These are phyloP conservation scores for Chlorencoelia australis DNA, from an alignment of 2,329 filamentous ascomycete genomes.

Conservation along the genomic window DNA sequence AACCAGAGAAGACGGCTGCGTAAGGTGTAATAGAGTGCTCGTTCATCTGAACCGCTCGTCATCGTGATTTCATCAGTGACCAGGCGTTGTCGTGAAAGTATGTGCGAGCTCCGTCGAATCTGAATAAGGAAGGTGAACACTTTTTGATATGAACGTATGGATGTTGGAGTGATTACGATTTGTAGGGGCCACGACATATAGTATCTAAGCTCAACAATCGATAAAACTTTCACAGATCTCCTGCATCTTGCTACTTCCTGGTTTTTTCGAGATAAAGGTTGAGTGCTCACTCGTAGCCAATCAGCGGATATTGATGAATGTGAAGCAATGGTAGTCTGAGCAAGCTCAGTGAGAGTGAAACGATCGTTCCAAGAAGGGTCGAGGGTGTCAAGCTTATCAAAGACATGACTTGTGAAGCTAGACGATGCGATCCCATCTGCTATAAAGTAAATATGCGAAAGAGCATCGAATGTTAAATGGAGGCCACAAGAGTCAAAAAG, in stretches of 20 bases:
- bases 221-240: slow-evolving; percentile 52
- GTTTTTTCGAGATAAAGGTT: slow-evolving; percentile 29
- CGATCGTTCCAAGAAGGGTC: slow-evolving; percentile 64
- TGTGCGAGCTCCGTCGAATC: slow-evolving; percentile 57
- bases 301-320: slow-evolving; percentile 45
- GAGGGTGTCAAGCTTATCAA: slow-evolving; percentile 59
- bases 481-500: slow-evolving; percentile 64
- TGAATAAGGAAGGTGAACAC: slow-evolving; percentile 72
- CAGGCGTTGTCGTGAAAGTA: slow-evolving; percentile 48
- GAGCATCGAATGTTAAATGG: slow-evolving; percentile 49
- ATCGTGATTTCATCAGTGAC: slow-evolving; percentile 32
- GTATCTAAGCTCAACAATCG: slow-evolving; percentile 56
- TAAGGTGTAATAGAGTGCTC: slow-evolving; percentile 45
- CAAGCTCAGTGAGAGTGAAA: slow-evolving; percentile 69
- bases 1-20: slow-evolving; percentile 71
- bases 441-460: slow-evolving; percentile 69
- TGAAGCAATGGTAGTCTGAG: slow-evolving; percentile 57
- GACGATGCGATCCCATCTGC: slow-evolving; percentile 61
- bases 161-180: slow-evolving; percentile 62
- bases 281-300: slow-evolving; percentile 50
- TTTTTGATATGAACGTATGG: slow-evolving; percentile 56
- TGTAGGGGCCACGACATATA: slow-evolving; percentile 54
- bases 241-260: slow-evolving; percentile 37
- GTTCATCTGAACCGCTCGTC: slow-evolving; percentile 32
- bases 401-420: slow-evolving; percentile 57